Conservation (phyloP, 176 grass and related monocot genomes). For the Bromus sterilis region DNA sequence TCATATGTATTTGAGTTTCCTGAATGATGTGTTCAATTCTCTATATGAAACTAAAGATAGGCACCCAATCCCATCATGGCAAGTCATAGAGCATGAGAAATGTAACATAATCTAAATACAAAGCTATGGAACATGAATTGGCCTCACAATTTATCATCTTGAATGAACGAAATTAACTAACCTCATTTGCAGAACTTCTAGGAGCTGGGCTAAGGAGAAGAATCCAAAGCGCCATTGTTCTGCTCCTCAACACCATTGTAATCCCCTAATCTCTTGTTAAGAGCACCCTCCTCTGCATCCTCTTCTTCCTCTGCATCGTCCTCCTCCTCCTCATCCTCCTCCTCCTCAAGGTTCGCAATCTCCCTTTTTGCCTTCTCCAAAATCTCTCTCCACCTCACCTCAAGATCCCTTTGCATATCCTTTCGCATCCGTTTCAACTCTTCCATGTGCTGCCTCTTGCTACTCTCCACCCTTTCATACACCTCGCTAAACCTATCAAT, state of each 20-base stretch:
- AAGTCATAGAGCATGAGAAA: neutral
- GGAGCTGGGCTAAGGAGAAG: constrained; percentile 24
- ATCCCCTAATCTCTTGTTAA: constrained; percentile 16
- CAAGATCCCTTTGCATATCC: constrained; percentile 74
- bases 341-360: constrained; percentile 44
- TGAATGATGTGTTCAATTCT: neutral
- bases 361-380: constrained; percentile 58
- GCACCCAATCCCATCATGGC: neutral
- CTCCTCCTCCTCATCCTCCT: constrained; percentile 20
- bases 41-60: neutral
- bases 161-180: constrained; percentile 24
- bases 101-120: neutral
- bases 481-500: constrained; percentile 62
- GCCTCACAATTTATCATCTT: neutral
- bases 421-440: constrained; percentile 70
- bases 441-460: constrained; percentile 52
- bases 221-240: constrained; percentile 16
- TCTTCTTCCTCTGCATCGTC: constrained; percentile 35
- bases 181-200: constrained; percentile 53
- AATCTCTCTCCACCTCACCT: constrained; percentile 63
- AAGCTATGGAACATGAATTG: neutral
- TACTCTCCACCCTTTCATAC: constrained; percentile 63
- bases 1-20: neutral
- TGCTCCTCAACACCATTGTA: constrained; percentile 11
- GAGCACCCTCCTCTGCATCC: constrained; percentile 11